Evolutionary conservation across 2,329 filamentous ascomycete genomes (phyloP).

Genomic region (Neurospora sp.): DNA sequence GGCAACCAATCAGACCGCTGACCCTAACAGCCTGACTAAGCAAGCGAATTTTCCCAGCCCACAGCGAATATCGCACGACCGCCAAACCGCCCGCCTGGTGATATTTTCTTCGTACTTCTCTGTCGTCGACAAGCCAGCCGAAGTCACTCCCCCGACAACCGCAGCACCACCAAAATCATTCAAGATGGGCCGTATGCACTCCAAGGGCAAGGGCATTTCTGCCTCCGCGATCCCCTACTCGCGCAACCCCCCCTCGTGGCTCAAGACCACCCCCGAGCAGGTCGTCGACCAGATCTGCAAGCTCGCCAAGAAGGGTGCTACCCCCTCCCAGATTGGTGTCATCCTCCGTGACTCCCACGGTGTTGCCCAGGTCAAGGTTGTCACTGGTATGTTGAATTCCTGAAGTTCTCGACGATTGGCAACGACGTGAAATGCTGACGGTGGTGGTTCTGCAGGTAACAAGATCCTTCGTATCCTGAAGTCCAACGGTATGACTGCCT

Average conservation of each 20-base stretch:
- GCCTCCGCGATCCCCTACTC: constrained; percentile 95
- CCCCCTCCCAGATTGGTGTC: constrained; percentile 98
- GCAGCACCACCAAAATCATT: constrained; percentile 31
- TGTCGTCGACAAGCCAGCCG: constrained; percentile 9
- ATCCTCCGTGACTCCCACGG: constrained; percentile 97
- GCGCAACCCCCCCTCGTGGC: constrained; percentile 82
- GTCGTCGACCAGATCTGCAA: constrained; percentile 99
- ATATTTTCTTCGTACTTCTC: constrained; percentile 2
- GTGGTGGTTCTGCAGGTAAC: constrained; percentile 60
- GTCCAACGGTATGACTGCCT: constrained; percentile 72
- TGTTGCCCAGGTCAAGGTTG: constrained; percentile 93
- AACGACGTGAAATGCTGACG: constrained; percentile 26
- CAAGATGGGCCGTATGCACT: constrained; percentile 96
- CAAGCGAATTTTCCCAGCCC: constrained; percentile 30
- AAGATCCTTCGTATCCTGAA: constrained; percentile 99
- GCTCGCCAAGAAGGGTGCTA: constrained; percentile 97
- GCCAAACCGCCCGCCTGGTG: not conserved
- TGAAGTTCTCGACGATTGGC: not conserved
- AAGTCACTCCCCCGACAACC: constrained; percentile 8
- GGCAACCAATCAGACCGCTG: constrained; percentile 14
- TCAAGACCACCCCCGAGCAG: constrained; percentile 98
- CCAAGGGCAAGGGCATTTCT: constrained; percentile 98
- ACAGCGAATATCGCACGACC: constrained; percentile 19
- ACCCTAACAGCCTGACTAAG: constrained; percentile 32
- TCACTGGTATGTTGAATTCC: constrained; percentile 64